Conservation (phyloP, 495 filamentous ascomycete species). For the Cudoniella acicularis region DNA sequence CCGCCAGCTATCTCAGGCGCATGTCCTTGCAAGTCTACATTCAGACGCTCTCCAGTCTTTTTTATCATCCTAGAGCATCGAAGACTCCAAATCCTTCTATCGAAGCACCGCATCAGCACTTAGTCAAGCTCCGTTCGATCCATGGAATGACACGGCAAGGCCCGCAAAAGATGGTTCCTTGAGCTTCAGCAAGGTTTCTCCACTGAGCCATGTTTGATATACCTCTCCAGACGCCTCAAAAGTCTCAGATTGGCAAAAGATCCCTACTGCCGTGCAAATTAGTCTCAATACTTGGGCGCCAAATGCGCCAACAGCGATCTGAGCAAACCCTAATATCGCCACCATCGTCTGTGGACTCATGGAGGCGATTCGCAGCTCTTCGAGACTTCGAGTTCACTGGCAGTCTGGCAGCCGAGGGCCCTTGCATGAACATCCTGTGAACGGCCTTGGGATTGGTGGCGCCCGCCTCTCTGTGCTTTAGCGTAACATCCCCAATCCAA, state of each 20-base stretch:
- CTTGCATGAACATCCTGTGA: background rate
- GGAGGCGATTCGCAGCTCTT: too few species aligned
- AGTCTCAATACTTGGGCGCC: background rate
- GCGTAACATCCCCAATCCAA: background rate
- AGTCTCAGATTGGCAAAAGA: background rate
- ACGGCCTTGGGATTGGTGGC: background rate
- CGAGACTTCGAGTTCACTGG: too few species aligned
- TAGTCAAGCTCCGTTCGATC: background rate
- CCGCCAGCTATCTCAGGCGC: too few species aligned
- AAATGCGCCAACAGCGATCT: background rate
- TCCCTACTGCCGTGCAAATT: background rate
- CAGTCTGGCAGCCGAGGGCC: too few species aligned
- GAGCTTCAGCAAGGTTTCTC: background rate
- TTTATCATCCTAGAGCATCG: background rate
- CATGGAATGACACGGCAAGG: slow-evolving; percentile 10
- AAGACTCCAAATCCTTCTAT: background rate
- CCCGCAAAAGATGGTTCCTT: slow-evolving; percentile 2
- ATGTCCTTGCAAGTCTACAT: too few species aligned
- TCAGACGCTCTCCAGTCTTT: too few species aligned
- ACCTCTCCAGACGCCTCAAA: background rate
- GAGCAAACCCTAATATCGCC: background rate
- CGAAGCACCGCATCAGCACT: background rate
- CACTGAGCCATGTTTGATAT: slow-evolving; percentile 3
- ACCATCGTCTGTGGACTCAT: background rate
- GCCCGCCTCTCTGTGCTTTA: background rate